A percentile compares a stretch with the other conserved stretches of the same genome.
phyloP scores from a whole-genome alignment of 495 filamentous ascomycete genomes.

The Penicillium maclennaniae region DNA sequence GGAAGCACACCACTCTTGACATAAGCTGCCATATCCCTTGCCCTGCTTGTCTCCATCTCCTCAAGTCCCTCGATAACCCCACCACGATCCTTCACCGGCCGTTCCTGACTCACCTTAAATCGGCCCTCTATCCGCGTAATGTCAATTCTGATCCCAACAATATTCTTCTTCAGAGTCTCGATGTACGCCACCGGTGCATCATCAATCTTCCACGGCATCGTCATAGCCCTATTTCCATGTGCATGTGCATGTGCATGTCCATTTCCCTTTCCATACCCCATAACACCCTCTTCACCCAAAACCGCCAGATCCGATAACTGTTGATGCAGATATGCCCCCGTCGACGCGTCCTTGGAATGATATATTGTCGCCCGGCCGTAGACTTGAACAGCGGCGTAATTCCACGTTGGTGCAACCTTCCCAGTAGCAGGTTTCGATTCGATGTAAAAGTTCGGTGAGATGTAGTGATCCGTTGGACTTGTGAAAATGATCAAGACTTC shows the following conservation, averaged over 20 bases:
- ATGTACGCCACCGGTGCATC: conserved; percentile 48
- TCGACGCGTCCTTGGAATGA: conserved; percentile 27
- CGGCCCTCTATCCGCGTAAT: conserved; percentile 46
- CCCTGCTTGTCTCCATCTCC: conserved; percentile 4
- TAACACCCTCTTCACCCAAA: conserved; percentile 43
- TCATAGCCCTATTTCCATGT: conserved; percentile 10
- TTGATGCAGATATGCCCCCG: conserved; percentile 36
- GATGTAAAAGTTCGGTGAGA: conserved; percentile 58
- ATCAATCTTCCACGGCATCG: conserved; percentile 38
- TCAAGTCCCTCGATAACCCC: conserved; percentile 49
- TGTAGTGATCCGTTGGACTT: conserved; percentile 48
- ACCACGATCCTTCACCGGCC: conserved; percentile 34
- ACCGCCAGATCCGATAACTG: conserved; percentile 47
- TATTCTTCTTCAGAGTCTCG: conserved; percentile 42
- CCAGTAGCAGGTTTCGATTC: conserved; percentile 52
- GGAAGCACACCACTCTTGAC: conserved; percentile 2
- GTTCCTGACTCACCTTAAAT: conserved; percentile 56
- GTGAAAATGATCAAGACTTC: conserved; percentile 52
- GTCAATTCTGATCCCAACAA: conserved; percentile 47
- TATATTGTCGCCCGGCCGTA: conserved; percentile 50
- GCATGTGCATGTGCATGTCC: too few relatives aligned
- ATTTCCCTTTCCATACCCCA: conserved; percentile 31
- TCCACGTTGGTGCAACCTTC: conserved; percentile 62
- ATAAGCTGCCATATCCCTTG: conserved; percentile 20
- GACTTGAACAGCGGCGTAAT: conserved; percentile 55